Conservation (phyloP, 345 rosid genomes). For the Kernera saxatilis region DNA sequence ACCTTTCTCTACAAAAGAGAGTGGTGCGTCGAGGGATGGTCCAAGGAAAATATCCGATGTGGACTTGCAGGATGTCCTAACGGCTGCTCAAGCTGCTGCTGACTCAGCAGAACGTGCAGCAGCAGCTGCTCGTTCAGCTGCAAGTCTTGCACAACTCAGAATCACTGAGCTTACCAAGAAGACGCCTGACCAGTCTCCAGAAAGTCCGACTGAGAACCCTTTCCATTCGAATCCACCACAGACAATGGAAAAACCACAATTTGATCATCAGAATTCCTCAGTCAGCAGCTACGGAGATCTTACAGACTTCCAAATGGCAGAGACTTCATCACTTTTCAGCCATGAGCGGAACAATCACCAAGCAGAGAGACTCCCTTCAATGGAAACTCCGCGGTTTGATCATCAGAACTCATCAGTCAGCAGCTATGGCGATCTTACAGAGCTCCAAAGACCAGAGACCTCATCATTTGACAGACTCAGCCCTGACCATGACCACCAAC, state of each 20-base stretch:
- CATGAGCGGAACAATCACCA: constrained; percentile 22
- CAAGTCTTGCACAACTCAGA: constrained; percentile 84
- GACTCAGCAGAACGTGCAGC: constrained; percentile 90
- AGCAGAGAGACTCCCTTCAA: constrained; percentile 23
- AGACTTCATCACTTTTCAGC: constrained; percentile 34
- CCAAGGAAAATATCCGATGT: constrained; percentile 40
- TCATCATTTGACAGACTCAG: constrained; percentile 36
- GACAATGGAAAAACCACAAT: constrained; percentile 16
- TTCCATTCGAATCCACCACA: constrained; percentile 28
- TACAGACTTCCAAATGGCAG: constrained; percentile 17
- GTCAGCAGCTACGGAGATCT: constrained; percentile 51
- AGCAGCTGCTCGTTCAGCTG: constrained; percentile 88
- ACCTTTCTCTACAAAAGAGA: constrained; percentile 8
- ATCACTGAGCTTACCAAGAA: constrained; percentile 61
- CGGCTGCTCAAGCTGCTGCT: constrained; percentile 90
- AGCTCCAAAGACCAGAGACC: constrained; percentile 23
- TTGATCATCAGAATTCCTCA: constrained; percentile 25
- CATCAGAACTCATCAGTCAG: constrained; percentile 47
- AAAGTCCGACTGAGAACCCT: constrained; percentile 51
- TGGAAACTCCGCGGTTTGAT: constrained; percentile 33
- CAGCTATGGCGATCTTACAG: constrained; percentile 42
- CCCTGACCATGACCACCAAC: constrained; percentile 45
- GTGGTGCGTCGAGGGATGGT: constrained; percentile 14
- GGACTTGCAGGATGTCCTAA: constrained; percentile 78
- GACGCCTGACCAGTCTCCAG: constrained; percentile 37